Conservation (phyloP, 176 grass and related monocot genomes). For the Carex cristatella region DNA sequence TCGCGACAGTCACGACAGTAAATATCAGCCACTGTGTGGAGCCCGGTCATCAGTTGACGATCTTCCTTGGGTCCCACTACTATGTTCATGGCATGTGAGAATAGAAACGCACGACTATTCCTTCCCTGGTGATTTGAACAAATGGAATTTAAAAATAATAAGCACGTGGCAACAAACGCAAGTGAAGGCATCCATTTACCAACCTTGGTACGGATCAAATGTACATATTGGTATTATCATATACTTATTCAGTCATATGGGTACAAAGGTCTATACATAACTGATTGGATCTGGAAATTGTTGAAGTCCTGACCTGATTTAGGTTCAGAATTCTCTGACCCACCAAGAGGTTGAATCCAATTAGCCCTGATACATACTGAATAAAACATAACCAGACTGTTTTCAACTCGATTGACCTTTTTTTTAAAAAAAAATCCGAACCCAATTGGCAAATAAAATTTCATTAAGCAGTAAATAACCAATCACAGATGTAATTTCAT, state of each 20-base stretch:
- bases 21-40: slow-evolving; percentile 66
- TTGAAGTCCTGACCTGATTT: not conserved
- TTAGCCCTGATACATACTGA: not conserved
- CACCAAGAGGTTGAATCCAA: not conserved
- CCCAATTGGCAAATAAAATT: not conserved
- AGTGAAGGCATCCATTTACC: not conserved
- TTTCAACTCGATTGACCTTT: not conserved
- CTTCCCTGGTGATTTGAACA: slow-evolving; percentile 33
- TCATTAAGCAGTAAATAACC: not conserved
- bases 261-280: not conserved
- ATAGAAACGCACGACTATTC: slow-evolving; percentile 59
- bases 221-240: not conserved
- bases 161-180: not conserved
- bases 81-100: slow-evolving; percentile 78
- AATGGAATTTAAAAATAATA: not conserved
- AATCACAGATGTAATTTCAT: not conserved
- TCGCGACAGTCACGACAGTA: slow-evolving; percentile 55
- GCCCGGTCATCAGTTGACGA: slow-evolving; percentile 56
- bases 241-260: not conserved
- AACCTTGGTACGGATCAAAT: not conserved
- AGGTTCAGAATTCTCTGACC: not conserved
- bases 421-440: not conserved
- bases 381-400: not conserved
- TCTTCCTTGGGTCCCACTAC: slow-evolving; percentile 56
- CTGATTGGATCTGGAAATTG: not conserved